Conservation (phyloP, 2,329 filamentous ascomycete species). For the Botrytis pseudocinerea region DNA sequence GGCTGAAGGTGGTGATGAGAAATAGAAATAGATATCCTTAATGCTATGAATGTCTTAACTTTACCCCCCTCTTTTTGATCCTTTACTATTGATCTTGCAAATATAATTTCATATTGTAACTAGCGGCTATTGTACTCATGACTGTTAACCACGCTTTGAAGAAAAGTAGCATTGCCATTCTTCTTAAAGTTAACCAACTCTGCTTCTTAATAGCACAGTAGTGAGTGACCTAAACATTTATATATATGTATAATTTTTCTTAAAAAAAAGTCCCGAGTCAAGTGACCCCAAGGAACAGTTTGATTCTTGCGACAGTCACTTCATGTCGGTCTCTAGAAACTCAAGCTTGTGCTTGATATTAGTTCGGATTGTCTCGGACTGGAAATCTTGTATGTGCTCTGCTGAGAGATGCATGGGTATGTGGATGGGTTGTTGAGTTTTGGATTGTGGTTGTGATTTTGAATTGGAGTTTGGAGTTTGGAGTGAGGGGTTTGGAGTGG, state of each 20-base stretch:
- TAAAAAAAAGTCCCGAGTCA: no score
- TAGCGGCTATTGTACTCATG: not conserved
- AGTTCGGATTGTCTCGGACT: not conserved
- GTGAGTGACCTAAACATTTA: no score
- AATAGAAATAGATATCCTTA: conserved; percentile 16
- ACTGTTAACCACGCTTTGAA: not conserved
- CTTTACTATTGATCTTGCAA: not conserved
- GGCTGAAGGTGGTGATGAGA: conserved; percentile 12
- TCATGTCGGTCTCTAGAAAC: not conserved
- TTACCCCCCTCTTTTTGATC: not conserved
- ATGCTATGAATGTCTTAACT: conserved; percentile 3
- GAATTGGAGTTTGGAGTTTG: not conserved
- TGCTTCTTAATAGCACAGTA: not conserved
- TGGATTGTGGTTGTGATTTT: not conserved
- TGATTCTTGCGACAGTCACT: not conserved
- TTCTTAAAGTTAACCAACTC: not conserved
- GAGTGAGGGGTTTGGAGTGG: no score
- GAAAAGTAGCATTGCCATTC: not conserved
- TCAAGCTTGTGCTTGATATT: not conserved
- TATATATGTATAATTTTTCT: no score
- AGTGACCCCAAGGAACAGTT: not conserved
- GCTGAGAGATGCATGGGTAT: not conserved
- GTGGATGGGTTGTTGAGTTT: accelerated
- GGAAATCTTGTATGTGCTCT: accelerated
- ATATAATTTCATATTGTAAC: no score